A percentile compares a stretch with the other conserved stretches of the same genome.
These are phyloP conservation scores for Conidiobolus incongruus DNA, from an alignment of 371 early-diverging fungal species.

Conservation along the genomic window DNA sequence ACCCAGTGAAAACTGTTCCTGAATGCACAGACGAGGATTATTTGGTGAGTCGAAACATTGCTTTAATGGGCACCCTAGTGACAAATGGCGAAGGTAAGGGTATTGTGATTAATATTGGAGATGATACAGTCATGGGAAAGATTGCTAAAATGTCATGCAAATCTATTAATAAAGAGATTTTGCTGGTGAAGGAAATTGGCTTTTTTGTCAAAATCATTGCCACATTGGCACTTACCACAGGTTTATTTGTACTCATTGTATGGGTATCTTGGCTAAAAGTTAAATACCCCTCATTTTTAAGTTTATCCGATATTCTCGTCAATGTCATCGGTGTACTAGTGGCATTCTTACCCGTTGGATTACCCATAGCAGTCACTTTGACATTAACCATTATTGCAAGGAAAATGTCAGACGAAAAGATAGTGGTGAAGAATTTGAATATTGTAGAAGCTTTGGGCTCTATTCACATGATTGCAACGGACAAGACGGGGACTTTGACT, in stretches of 20 bases:
- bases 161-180: conserved; percentile 41
- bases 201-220: conserved; percentile 50
- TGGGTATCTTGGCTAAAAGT: conserved; percentile 28
- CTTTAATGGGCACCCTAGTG: conserved; percentile 74
- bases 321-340: conserved; percentile 37
- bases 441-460: conserved; percentile 45
- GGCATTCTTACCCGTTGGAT: conserved; percentile 79
- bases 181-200: conserved; percentile 62
- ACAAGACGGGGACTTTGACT: conserved; percentile 53
- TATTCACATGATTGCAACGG: conserved; percentile 23
- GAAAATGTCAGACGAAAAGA: conserved; percentile 22
- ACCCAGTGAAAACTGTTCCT: conserved; percentile 40
- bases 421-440: conserved; percentile 31
- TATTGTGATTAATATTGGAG: conserved; percentile 7
- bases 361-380: conserved; percentile 21
- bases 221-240: conserved; percentile 14
- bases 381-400: conserved; percentile 6
- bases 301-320: conserved; percentile 18
- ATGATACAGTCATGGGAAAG: conserved; percentile 58
- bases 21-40: conserved; percentile 33
- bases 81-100: conserved; percentile 23
- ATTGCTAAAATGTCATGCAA: conserved; percentile 57
- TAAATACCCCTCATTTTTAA: conserved; percentile 13
- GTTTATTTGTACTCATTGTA: conserved; percentile 43
- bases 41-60: conserved; percentile 44